Conservation (phyloP, 352 stramenopile species). For the Globisporangium iwayamae region DNA sequence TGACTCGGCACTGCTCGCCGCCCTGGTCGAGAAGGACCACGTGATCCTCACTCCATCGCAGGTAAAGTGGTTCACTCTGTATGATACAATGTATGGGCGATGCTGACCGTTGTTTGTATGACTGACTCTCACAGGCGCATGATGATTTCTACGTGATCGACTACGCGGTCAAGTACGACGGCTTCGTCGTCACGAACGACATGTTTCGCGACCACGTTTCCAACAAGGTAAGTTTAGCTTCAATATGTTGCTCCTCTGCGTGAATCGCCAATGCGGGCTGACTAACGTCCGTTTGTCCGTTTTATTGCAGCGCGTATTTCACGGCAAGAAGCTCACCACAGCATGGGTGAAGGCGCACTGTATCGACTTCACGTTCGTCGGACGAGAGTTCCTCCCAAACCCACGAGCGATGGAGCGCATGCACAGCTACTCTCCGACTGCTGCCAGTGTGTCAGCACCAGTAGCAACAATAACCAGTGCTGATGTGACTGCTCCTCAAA, state of each 20-base stretch:
- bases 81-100: background rate
- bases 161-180: slow-evolving; percentile 85
- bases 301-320: slow-evolving; percentile 48
- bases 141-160: slow-evolving; percentile 92
- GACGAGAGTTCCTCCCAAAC: slow-evolving; percentile 88
- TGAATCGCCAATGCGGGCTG: background rate
- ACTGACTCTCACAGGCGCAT: slow-evolving; percentile 42
- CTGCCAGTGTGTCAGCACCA: slow-evolving; percentile 1
- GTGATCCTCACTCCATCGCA: slow-evolving; percentile 80
- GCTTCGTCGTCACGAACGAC: slow-evolving; percentile 90
- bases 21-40: slow-evolving; percentile 57
- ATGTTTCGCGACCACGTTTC: slow-evolving; percentile 89
- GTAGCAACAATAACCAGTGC: background rate
- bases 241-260: no score
- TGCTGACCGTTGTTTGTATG: slow-evolving; percentile 1
- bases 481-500: slow-evolving; percentile 6
- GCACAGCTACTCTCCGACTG: slow-evolving; percentile 26
- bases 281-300: background rate
- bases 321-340: slow-evolving; percentile 51
- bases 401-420: slow-evolving; percentile 76
- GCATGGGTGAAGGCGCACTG: slow-evolving; percentile 66
- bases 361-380: slow-evolving; percentile 90
- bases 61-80: slow-evolving; percentile 13
- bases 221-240: slow-evolving; percentile 40
- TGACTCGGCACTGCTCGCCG: slow-evolving; percentile 41